phyloP scores from a whole-genome alignment of 257 asterid species.

The Verbena officinalis region DNA sequence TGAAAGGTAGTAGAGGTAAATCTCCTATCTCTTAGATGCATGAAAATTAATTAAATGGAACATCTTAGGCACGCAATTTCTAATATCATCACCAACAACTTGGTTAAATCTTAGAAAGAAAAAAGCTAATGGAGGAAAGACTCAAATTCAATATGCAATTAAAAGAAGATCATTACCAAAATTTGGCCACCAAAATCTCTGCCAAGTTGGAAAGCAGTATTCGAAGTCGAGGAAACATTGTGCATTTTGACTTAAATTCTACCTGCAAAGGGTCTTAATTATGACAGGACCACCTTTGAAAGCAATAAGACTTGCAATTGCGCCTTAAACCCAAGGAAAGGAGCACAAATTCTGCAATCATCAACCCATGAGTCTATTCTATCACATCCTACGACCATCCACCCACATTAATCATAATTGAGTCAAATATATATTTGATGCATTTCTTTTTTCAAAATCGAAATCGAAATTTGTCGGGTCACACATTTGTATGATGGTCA shows the following conservation, averaged over 20 bases:
- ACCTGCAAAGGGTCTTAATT: background rate
- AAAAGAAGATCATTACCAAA: background rate
- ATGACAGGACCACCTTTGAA: constrained; percentile 39
- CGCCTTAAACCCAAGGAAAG: constrained; percentile 6
- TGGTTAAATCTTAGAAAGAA: too few relatives aligned
- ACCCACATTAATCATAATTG: too few relatives aligned
- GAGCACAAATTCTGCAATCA: background rate
- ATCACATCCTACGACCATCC: background rate
- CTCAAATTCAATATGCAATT: background rate
- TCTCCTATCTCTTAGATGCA: too few relatives aligned
- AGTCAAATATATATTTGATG: too few relatives aligned
- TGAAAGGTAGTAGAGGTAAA: too few relatives aligned
- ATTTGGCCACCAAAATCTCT: background rate
- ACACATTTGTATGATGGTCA: too few relatives aligned
- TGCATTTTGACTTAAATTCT: constrained; percentile 16
- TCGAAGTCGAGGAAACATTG: constrained; percentile 7
- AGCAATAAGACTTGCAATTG: constrained; percentile 31
- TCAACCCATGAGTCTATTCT: background rate
- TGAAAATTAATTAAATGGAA: too few relatives aligned
- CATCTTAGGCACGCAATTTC: too few relatives aligned
- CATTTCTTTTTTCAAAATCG: too few relatives aligned
- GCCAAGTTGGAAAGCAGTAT: background rate
- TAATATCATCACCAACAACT: too few relatives aligned
- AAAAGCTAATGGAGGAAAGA: too few relatives aligned
- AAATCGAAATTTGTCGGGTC: too few relatives aligned